Base-by-base conservation (phyloP, 116 monocot genomes). In the Trichopus zeylanicus region DNA sequence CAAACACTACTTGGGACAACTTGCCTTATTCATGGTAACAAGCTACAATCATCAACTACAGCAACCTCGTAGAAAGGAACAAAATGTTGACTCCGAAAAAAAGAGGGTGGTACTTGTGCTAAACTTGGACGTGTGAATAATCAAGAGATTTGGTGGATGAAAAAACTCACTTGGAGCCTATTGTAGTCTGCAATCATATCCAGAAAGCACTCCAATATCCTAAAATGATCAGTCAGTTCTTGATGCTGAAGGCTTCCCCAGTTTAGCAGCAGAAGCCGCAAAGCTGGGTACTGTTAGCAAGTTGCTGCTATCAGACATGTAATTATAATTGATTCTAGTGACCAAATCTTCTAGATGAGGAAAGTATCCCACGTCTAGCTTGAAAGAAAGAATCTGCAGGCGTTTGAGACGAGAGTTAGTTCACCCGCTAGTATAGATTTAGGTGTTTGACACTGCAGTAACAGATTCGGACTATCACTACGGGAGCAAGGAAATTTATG, bases 341-440 rank as follows among this genome's bases (percentile, higher is more conserved):
- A 97, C 97, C 57, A 97, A 63, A 77, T 97, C 97, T 18, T 75
- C 97, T 47, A 97, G 60, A 75, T 97, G 91, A 51, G 91, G 91
- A 62, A 97, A 91, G 51, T 97, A 91, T 0, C 97, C 97, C n/a
- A 97, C 87, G 57, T 91, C 91, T 30, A 97, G 84, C 65, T 91
- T 97, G 79, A 91, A 91, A 18, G 97, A 97, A 23, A 97, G 58
- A 42, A 97, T 77, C 97, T 97, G 91, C 81, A 74, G 1, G 26
- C 4, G 57, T 13, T 11, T 20, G 1, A 39, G 29, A 48, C 9
- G 24, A 64, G 23, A 48, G 31, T 47, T 12, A 33, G 37, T 69
- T 53, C 4, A 34, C 2, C 27, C 25, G 12, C 46, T 42, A n/a
- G 13, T 42, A 42, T 42, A 2, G 3, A n/a, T 13, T 42, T 42